Base-by-base conservation (phyloP, 768 basidiomycete species). In the Macrolepiota albuminosa region DNA sequence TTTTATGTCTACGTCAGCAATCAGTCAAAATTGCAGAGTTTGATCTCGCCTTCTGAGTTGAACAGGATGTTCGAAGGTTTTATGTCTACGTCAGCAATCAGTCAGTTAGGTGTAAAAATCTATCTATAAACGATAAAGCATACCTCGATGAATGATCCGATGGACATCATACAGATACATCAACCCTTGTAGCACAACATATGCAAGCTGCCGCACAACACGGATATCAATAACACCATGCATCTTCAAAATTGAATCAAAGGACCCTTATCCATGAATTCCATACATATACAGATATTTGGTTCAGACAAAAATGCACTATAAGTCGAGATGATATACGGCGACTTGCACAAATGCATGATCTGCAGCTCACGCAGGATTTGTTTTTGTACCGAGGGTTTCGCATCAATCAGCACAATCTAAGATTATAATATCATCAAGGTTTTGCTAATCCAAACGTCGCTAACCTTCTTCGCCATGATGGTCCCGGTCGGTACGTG, bases 221-320 rank as follows among this genome's bases (percentile, higher is more conserved):
- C 91, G 86, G 65, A 97, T 90, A 62, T 91, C 87, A 66, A 99
- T 91, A 24, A 95, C 79, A 0, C 97, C 97, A 63, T 91, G 90
- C 69, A 86, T 86, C 78, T 95, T 95, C 77, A 98, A 98, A 63
- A 98, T 95, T 39, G 88, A 86, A 71, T 99, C 97, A 8, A 97
- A 80, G 8, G 88, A 94, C 93, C 91, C 71, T 92, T 95, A 79
- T 96, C 90, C 92, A 90, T 90, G 72, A 76, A 91, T 72, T 99
- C 97, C 89, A 99, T 98, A 75, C 95, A 98, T 57, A 98, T 95
- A 73, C 96, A 97, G 69, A 99, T 96, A 68, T 98, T 98, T 8
- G 96, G 95, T 72, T 99, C 97, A 2, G 89, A 86, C 37, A 98
- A 79, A 76, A 94, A 99, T 46, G 96, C 97, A 63, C 97, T 96